phyloP scores from a whole-genome alignment of 192 early-diverging fungal genomes.

The Nowakowskiella sp. region DNA sequence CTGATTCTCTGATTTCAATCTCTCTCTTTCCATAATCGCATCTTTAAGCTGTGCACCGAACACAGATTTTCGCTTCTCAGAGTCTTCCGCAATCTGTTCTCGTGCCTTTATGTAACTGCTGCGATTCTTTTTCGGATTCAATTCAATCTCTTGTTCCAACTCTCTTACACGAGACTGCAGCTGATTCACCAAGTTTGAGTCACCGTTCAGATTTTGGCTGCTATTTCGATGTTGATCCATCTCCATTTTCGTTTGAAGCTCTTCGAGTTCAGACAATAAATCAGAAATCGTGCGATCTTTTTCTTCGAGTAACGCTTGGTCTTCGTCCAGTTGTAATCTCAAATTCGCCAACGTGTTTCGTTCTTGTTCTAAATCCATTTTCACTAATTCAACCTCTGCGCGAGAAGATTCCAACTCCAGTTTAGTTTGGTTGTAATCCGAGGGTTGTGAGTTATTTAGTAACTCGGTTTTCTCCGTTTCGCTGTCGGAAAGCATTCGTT shows the following conservation, averaged over 20 bases:
- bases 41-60: constrained; percentile 27
- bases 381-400: constrained; percentile 15
- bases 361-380: constrained; percentile 16
- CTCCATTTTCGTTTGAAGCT: constrained; percentile 33
- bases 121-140: background rate
- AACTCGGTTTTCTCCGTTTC: constrained; percentile 5
- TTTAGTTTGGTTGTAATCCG: constrained; percentile 25
- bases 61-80: constrained; percentile 12
- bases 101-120: constrained; percentile 2
- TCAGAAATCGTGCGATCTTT: constrained; percentile 39
- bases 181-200: constrained; percentile 3
- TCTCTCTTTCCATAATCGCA: constrained; percentile 29
- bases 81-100: constrained; percentile 16
- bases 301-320: constrained; percentile 21
- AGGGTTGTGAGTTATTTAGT: no score
- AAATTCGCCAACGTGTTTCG: constrained; percentile 5
- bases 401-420: constrained; percentile 33
- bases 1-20: constrained; percentile 16
- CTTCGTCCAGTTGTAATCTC: constrained; percentile 27
- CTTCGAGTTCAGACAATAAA: constrained; percentile 36
- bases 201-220: constrained; percentile 1
- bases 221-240: constrained; percentile 22
- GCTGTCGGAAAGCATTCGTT: constrained; percentile 3
- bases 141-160: background rate
- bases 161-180: constrained; percentile 15